Conservation (phyloP, 2,329 filamentous ascomycete genomes). For the Eutypa lata region DNA sequence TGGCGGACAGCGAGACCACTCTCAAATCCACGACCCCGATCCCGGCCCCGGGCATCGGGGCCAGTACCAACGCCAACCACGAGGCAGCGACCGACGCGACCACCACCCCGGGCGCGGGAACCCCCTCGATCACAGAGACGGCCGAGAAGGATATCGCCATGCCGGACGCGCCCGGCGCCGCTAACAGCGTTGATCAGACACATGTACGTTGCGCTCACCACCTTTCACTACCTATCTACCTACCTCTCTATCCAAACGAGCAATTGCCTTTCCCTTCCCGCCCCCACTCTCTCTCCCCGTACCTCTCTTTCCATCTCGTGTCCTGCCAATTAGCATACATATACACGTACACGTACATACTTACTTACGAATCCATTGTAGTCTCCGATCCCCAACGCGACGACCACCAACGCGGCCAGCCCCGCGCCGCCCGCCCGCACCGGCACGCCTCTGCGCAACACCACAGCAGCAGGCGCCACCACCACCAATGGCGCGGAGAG, state of each 20-base stretch:
- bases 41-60: conserved; percentile 9
- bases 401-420: conserved; percentile 23
- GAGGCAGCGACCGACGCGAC: conserved; percentile 7
- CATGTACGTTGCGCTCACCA: conserved; percentile 36
- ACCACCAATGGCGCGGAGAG: conserved; percentile 34
- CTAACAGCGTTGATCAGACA: conserved; percentile 36
- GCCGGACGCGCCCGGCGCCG: conserved; percentile 35
- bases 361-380: too few relatives aligned
- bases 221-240: not conserved
- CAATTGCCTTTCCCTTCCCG: not conserved
- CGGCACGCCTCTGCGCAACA: conserved; percentile 24
- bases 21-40: conserved; percentile 11
- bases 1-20: not conserved
- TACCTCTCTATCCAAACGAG: too few relatives aligned
- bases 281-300: not conserved
- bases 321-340: conserved; percentile 3
- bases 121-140: conserved; percentile 7
- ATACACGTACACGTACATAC: too few relatives aligned
- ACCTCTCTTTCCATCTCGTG: not conserved
- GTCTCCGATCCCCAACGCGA: conserved; percentile 33
- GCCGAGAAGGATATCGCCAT: conserved; percentile 37
- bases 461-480: conserved; percentile 42
- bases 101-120: not conserved
- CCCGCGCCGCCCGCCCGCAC: conserved; percentile 2
- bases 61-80: not conserved